phyloP scores from a whole-genome alignment of 164 flowering plant genomes.

The Annona squamosa region DNA sequence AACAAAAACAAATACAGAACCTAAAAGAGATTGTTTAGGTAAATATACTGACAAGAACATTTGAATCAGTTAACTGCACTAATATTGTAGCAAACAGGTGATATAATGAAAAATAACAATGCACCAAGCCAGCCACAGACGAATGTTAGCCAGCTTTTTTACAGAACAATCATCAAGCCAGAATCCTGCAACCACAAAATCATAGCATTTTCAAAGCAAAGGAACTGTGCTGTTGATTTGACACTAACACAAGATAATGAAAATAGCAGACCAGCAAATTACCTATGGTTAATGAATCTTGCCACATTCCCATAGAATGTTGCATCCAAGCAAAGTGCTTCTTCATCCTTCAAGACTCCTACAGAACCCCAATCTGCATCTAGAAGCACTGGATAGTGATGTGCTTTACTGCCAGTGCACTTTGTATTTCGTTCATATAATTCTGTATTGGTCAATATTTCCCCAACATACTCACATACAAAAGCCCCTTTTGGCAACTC shows the following conservation, averaged over 20 bases:
- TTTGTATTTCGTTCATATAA: slow-evolving; percentile 35
- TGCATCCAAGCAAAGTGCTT: slow-evolving; percentile 78
- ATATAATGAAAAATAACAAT: too few species aligned
- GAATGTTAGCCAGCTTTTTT: too few species aligned
- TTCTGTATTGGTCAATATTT: slow-evolving; percentile 63
- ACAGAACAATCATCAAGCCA: background rate
- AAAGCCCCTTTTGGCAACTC: slow-evolving; percentile 85
- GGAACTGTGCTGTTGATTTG: background rate
- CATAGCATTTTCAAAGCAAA: background rate
- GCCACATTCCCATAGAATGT: slow-evolving; percentile 75
- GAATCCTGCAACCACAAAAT: background rate
- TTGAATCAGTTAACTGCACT: too few species aligned
- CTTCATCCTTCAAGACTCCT: slow-evolving; percentile 50
- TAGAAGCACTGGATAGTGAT: slow-evolving; percentile 47
- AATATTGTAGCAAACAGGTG: too few species aligned
- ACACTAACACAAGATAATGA: background rate
- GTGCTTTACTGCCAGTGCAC: slow-evolving; percentile 25
- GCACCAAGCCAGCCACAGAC: too few species aligned
- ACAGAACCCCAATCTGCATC: slow-evolving; percentile 85
- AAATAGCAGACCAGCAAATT: background rate
- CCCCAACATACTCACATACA: slow-evolving; percentile 94
- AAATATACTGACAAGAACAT: too few species aligned
- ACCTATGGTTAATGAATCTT: slow-evolving; percentile 83
- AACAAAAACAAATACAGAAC: too few species aligned
- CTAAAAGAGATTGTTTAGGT: too few species aligned